phyloP scores from a whole-genome alignment of 768 basidiomycete species.

The Phylloporus scabripes region DNA sequence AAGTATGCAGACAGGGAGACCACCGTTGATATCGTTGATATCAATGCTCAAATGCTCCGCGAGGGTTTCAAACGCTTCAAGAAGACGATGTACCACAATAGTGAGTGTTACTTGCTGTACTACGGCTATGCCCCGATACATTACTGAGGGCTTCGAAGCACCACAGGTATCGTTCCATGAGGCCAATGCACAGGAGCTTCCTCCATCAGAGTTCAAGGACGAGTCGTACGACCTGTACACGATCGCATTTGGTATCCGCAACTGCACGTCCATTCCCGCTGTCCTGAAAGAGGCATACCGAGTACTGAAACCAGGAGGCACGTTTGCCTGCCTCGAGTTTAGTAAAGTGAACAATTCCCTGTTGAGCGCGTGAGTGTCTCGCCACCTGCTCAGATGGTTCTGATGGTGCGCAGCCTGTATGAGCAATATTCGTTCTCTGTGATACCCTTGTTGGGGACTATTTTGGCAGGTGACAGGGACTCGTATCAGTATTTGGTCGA shows the following conservation, averaged over 20 bases:
- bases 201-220: slow-evolving; percentile 60
- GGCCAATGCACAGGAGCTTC: slow-evolving; percentile 84
- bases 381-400: background rate
- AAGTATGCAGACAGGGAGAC: slow-evolving; percentile 88
- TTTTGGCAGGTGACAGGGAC: slow-evolving; percentile 89
- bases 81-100: slow-evolving; percentile 97
- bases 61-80: slow-evolving; percentile 89
- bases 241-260: slow-evolving; percentile 97
- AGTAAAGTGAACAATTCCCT: slow-evolving; percentile 88
- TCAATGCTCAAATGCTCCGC: slow-evolving; percentile 92
- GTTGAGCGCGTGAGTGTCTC: slow-evolving; percentile 65
- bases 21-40: slow-evolving; percentile 84
- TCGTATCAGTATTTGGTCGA: slow-evolving; percentile 98
- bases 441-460: slow-evolving; percentile 93
- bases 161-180: slow-evolving; percentile 91
- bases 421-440: slow-evolving; percentile 94
- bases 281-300: slow-evolving; percentile 88
- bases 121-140: background rate
- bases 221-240: slow-evolving; percentile 95
- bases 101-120: slow-evolving; percentile 41
- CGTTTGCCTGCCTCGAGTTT: slow-evolving; percentile 94
- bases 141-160: slow-evolving; percentile 41
- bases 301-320: slow-evolving; percentile 94
- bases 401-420: slow-evolving; percentile 57
- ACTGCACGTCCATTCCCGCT: slow-evolving; percentile 88